Conservation (phyloP, 768 basidiomycete species). For the Serendipita vermifera region DNA sequence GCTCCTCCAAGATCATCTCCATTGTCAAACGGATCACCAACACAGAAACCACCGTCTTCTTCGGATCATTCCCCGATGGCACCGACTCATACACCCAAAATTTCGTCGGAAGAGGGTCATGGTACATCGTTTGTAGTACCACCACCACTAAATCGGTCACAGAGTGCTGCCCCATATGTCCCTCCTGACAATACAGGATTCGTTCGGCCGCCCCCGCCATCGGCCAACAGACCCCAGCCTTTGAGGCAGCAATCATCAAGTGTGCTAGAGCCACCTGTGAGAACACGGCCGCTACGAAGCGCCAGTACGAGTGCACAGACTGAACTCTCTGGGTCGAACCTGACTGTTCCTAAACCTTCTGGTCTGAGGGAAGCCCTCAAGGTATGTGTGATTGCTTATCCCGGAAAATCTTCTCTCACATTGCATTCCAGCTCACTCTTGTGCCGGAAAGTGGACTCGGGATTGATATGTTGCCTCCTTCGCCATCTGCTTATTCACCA, state of each 20-base stretch:
- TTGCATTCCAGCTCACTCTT: background rate
- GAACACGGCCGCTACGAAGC: background rate
- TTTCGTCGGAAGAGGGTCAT: background rate
- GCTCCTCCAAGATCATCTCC: background rate
- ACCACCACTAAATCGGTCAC: background rate
- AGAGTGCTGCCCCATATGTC: background rate
- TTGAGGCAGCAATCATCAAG: background rate
- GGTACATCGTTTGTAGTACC: background rate
- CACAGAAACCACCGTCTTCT: no score
- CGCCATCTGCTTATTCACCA: constrained; percentile 39
- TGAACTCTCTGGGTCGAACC: background rate
- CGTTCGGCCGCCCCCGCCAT: background rate
- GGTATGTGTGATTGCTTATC: background rate
- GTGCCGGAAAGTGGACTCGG: background rate
- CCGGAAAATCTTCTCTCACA: background rate
- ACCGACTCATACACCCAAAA: background rate
- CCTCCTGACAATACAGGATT: background rate
- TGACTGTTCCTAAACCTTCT: background rate
- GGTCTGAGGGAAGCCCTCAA: background rate
- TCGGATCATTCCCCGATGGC: no score
- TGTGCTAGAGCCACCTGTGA: background rate
- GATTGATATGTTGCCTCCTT: constrained; percentile 56
- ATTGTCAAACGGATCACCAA: background rate
- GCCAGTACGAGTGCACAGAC: background rate
- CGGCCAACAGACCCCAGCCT: background rate